Evolutionary conservation across 495 filamentous ascomycete genomes (phyloP), one percentile per base, ranked within the genome.

Genomic region (Platismatia glauca): DNA sequence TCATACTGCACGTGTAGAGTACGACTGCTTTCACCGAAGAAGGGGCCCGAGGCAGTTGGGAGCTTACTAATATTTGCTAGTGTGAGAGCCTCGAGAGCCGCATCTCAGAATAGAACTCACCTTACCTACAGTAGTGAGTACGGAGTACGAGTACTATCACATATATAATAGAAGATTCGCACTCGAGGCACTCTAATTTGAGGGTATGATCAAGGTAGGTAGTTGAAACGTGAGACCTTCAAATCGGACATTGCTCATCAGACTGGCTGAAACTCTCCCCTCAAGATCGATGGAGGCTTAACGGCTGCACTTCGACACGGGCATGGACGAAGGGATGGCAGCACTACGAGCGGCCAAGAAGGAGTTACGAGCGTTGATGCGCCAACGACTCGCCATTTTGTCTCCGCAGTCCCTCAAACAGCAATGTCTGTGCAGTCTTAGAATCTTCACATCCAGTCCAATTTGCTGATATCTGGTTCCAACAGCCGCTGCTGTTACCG

Each of bases 331-430:
- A 39, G 43, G 64, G 16, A 82, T 80, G 78, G 76, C 82, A 3
- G 71, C 74, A 55, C 71, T 89, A 31, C 79, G 80, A 64, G 74
- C 77, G 44, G 85, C 86, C 33, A 95, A 95, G 76, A 85, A 85
- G 67, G 86, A 89, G 61, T 75, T 94, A 59, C 82, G 90, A 52
- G 77, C 80, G 53, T 73, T 78, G 52, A 88, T 94, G 77, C 89
- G 86, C 64, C 78, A 81, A 44, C 78, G 76, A 16, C 78, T 93
- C 15, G 76, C 80, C 27, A 71, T 69, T 20, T 62, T 94, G 56
- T 72, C 86, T 16, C 71, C 77, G 4, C 80, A 86, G 41, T 77
- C 83, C 18, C 78, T 89, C 44, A 64, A 68, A 46, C 73, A 72
- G 62, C 89, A 95, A 78, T 91, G 90, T 95, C 58, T 67, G 77